These are phyloP conservation scores for Colletotrichum melonis DNA, from an alignment of 2,329 filamentous ascomycete genomes.

Conservation along the genomic window DNA sequence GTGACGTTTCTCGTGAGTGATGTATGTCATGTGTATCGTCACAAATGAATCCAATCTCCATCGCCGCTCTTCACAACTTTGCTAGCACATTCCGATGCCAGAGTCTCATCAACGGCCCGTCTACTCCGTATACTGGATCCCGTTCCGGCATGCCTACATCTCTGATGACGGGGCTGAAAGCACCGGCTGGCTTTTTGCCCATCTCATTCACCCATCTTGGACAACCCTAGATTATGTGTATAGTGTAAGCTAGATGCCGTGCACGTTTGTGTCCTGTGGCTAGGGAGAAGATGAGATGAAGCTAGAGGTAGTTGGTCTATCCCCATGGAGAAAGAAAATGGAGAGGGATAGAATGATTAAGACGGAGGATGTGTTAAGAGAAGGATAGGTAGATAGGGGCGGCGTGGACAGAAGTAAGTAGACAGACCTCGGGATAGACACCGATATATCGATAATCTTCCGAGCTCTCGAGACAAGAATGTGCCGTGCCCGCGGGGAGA, in stretches of 20 bases:
- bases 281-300: neutral
- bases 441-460: constrained; percentile 38
- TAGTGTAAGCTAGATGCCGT: neutral
- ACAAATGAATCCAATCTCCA: neutral
- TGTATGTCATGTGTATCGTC: neutral
- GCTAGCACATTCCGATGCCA: neutral
- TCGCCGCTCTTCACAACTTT: neutral
- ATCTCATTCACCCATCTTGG: neutral
- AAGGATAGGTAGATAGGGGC: neutral
- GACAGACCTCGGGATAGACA: constrained; percentile 33
- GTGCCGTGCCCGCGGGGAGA: constrained; percentile 38
- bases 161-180: neutral
- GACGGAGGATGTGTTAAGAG: no score
- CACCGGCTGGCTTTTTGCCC: neutral
- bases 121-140: neutral
- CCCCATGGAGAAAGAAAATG: neutral
- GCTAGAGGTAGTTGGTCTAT: no score
- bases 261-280: neutral
- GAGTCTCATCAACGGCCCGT: neutral
- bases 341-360: neutral
- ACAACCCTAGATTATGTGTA: neutral
- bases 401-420: neutral
- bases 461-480: constrained; percentile 21
- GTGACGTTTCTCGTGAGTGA: neutral
- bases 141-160: neutral